phyloP scores from a whole-genome alignment of 352 stramenopile genomes.

The Thalassiosira oceanica region DNA sequence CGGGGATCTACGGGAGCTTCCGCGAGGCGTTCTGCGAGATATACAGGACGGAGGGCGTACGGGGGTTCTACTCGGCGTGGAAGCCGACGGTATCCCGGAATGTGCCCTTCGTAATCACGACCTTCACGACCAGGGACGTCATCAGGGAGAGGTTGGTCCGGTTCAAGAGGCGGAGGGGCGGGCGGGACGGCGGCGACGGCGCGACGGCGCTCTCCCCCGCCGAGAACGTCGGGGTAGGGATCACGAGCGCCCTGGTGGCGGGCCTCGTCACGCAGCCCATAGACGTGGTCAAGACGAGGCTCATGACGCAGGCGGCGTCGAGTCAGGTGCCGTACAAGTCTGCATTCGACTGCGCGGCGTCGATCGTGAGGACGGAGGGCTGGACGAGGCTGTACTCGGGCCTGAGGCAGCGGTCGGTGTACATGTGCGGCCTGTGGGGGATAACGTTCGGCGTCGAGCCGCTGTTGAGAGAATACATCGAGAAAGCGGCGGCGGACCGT shows the following conservation, averaged over 20 bases:
- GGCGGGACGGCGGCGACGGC: no score
- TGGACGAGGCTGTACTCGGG: conserved; percentile 51
- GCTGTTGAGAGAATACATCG: conserved; percentile 12
- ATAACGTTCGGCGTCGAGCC: conserved; percentile 60
- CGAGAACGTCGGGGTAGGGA: conserved; percentile 54
- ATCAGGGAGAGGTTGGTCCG: conserved; percentile 20
- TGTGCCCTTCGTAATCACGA: conserved; percentile 68
- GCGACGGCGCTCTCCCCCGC: conserved; percentile 2
- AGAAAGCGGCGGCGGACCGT: no score
- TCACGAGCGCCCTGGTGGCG: conserved; percentile 45
- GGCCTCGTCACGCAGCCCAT: conserved; percentile 52
- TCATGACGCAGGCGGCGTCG: conserved; percentile 73
- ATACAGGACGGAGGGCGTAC: conserved; percentile 49
- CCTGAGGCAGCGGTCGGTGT: conserved; percentile 48
- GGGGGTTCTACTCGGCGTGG: conserved; percentile 66
- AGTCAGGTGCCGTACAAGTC: conserved; percentile 49
- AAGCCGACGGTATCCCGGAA: conserved; percentile 61
- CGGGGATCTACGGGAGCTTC: conserved; percentile 66
- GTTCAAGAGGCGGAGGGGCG: not conserved
- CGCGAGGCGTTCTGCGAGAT: conserved; percentile 51
- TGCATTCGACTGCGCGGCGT: conserved; percentile 55
- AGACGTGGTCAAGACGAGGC: conserved; percentile 72
- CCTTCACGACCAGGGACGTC: conserved; percentile 56
- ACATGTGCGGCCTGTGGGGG: conserved; percentile 60
- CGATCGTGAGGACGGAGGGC: conserved; percentile 57